A percentile compares a stretch with the other conserved stretches of the same genome.
Evolutionary conservation across 2,329 filamentous ascomycete species (phyloP).

Genomic region (Zasmidium angulare): DNA sequence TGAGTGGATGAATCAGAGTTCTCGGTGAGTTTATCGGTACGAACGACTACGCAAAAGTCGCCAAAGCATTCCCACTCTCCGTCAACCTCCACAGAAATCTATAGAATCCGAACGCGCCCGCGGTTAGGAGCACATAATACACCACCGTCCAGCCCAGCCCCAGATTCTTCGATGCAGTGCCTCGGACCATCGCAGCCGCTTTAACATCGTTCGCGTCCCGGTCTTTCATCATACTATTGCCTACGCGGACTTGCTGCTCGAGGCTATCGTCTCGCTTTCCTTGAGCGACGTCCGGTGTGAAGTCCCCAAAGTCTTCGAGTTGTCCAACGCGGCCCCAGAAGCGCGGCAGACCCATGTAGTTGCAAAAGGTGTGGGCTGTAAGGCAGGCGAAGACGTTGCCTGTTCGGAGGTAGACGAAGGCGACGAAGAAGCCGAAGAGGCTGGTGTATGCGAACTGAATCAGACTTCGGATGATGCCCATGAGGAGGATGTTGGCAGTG

Average conservation of each 20-base stretch:
- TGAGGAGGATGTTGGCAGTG: conserved; percentile 24
- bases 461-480: conserved; percentile 63
- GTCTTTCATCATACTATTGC: conserved; percentile 18
- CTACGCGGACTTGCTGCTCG: conserved; percentile 16
- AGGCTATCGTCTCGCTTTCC: conserved; percentile 28
- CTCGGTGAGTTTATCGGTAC: too few relatives aligned
- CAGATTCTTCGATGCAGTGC: conserved; percentile 33
- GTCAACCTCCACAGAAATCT: conserved; percentile 70
- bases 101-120: conserved; percentile 71
- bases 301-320: conserved; percentile 44
- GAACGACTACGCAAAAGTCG: conserved; percentile 14
- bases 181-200: conserved; percentile 26
- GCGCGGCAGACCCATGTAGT: conserved; percentile 83
- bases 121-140: conserved; percentile 77
- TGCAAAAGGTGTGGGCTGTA: conserved; percentile 83
- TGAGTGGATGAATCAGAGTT: too few relatives aligned
- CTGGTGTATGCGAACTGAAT: conserved; percentile 90
- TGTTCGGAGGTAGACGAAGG: conserved; percentile 83
- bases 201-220: conserved; percentile 40
- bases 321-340: conserved; percentile 73
- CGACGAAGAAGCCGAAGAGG: conserved; percentile 88
- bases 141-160: conserved; percentile 65
- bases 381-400: conserved; percentile 77
- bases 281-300: conserved; percentile 32
- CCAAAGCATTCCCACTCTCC: conserved; percentile 56